phyloP scores from a whole-genome alignment of 1,284 basidiomycete species.

The Cryptococcus sp. region DNA sequence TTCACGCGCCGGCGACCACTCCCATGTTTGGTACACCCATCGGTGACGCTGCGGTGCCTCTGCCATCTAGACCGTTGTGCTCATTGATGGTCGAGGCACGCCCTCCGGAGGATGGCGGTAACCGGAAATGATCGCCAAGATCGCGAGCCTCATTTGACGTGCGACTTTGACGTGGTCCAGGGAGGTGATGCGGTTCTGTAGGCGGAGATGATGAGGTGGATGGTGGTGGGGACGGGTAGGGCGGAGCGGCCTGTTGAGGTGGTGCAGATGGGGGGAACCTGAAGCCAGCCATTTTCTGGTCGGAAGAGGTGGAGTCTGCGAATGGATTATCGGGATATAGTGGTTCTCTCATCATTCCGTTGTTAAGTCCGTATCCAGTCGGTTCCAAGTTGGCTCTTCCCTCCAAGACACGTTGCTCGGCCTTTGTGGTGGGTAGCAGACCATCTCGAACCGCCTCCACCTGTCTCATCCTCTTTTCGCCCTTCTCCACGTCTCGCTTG shows the following conservation, averaged over 20 bases:
- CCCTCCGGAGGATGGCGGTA: conserved; percentile 8
- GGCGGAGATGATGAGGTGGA: conserved; percentile 42
- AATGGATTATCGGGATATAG: conserved; percentile 23
- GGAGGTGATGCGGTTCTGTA: conserved; percentile 8
- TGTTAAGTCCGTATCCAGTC: conserved; percentile 8
- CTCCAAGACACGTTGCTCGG: conserved; percentile 44
- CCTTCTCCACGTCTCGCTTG: conserved; percentile 88
- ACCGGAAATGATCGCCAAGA: conserved; percentile 9
- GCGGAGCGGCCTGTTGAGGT: conserved; percentile 19
- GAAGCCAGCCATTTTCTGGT: conserved; percentile 24
- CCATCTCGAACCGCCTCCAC: conserved; percentile 76
- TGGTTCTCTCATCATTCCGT: conserved; percentile 36
- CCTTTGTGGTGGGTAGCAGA: conserved; percentile 44
- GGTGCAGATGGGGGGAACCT: conserved; percentile 12
- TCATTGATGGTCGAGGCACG: conserved; percentile 13
- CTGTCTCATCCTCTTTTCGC: conserved; percentile 80
- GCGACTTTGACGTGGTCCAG: conserved; percentile 9
- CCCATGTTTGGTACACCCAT: conserved; percentile 10
- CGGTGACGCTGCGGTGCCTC: not conserved
- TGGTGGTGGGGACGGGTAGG: conserved; percentile 48
- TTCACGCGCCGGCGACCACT: conserved; percentile 6
- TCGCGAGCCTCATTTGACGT: conserved; percentile 14
- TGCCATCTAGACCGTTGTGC: not conserved
- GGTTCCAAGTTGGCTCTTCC: conserved; percentile 18
- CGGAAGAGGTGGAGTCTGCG: conserved; percentile 35